These are phyloP conservation scores for Leccinum sublutescens DNA, from an alignment of 768 basidiomycete genomes.

Conservation along the genomic window DNA sequence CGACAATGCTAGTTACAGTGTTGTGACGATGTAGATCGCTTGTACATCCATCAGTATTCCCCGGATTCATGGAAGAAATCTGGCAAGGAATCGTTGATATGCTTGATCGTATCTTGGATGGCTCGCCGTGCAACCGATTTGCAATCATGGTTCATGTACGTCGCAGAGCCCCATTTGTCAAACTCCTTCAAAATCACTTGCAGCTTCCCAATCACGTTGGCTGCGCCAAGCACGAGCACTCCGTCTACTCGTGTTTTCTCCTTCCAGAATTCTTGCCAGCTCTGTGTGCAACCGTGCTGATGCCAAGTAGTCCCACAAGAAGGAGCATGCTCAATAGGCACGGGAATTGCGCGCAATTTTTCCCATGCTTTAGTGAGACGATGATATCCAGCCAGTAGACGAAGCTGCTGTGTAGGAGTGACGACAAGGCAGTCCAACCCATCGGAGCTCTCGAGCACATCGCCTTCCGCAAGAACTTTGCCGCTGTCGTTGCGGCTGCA, in stretches of 20 bases:
- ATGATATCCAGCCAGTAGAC: slow-evolving; percentile 68
- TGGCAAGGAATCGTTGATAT: slow-evolving; percentile 56
- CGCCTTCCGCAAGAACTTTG: slow-evolving; percentile 28
- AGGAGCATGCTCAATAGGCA: slow-evolving; percentile 62
- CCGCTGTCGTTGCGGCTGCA: slow-evolving; percentile 13
- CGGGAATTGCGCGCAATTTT: slow-evolving; percentile 52
- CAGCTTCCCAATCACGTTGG: slow-evolving; percentile 67
- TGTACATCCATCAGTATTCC: slow-evolving; percentile 26
- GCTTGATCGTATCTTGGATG: slow-evolving; percentile 54
- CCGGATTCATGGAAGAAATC: slow-evolving; percentile 54
- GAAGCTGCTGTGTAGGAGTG: slow-evolving; percentile 56
- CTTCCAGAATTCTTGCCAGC: slow-evolving; percentile 80
- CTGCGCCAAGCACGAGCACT: slow-evolving; percentile 56
- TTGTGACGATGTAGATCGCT: neutral
- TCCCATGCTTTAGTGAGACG: slow-evolving; percentile 70
- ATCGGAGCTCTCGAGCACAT: slow-evolving; percentile 33
- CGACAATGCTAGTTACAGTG: neutral
- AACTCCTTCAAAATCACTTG: slow-evolving; percentile 63
- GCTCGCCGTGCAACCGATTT: slow-evolving; percentile 54
- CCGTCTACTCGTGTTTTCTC: slow-evolving; percentile 64
- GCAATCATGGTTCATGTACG: slow-evolving; percentile 82
- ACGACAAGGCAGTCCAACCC: slow-evolving; percentile 50
- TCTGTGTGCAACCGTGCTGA: slow-evolving; percentile 67
- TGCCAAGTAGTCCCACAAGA: slow-evolving; percentile 70
- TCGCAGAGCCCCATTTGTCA: slow-evolving; percentile 66